phyloP scores from a whole-genome alignment of 2,329 filamentous ascomycete genomes.

The Leptodontidium sp. region DNA sequence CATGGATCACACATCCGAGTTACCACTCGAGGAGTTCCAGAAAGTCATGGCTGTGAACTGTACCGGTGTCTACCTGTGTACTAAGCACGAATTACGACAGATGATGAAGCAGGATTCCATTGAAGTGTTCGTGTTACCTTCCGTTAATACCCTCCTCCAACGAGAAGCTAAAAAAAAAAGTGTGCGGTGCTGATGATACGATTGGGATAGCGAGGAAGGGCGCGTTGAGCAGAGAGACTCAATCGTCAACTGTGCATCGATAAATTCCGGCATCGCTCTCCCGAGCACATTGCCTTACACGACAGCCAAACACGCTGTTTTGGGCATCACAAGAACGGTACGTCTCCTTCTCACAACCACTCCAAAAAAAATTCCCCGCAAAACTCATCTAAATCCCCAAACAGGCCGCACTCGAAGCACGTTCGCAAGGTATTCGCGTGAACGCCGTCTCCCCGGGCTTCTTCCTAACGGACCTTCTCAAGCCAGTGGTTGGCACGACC shows the following conservation, averaged over 20 bases:
- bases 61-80: slow-evolving; percentile 47
- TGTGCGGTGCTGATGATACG: neutral
- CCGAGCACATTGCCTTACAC: slow-evolving; percentile 37
- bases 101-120: slow-evolving; percentile 35
- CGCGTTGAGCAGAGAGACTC: slow-evolving; percentile 37
- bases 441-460: slow-evolving; percentile 33
- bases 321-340: slow-evolving; percentile 39
- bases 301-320: slow-evolving; percentile 43
- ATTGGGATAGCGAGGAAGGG: slow-evolving; percentile 24
- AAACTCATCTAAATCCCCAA: neutral
- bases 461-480: slow-evolving; percentile 26
- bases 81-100: slow-evolving; percentile 46
- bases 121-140: slow-evolving; percentile 14
- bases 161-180: too few relatives aligned
- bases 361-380: neutral
- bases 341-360: slow-evolving; percentile 19
- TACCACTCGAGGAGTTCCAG: slow-evolving; percentile 36
- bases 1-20: slow-evolving; percentile 9
- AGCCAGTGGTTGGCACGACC: slow-evolving; percentile 9
- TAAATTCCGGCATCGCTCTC: slow-evolving; percentile 38
- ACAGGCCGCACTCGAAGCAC: slow-evolving; percentile 30
- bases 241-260: slow-evolving; percentile 44
- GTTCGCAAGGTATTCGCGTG: slow-evolving; percentile 25
- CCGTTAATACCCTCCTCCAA: neutral
- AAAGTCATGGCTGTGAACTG: slow-evolving; percentile 49